These are phyloP conservation scores for Flaveria bidentis DNA, from an alignment of 129 eudicot species.

Conservation along the genomic window DNA sequence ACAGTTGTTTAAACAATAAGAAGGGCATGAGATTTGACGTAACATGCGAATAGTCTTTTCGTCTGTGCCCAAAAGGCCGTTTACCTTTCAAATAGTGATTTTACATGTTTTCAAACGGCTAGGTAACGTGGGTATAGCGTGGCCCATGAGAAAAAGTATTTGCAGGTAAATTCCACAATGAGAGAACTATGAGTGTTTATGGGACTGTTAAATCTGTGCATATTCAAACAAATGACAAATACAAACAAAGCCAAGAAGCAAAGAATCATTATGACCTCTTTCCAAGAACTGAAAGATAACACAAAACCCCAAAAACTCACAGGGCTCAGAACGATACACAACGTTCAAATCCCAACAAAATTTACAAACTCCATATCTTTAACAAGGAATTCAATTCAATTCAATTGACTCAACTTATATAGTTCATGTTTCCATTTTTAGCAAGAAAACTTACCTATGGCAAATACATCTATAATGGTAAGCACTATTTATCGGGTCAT, in stretches of 20 bases:
- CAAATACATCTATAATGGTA: constrained; percentile 97
- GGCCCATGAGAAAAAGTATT: too few species aligned
- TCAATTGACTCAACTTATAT: constrained; percentile 30
- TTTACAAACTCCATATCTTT: neutral
- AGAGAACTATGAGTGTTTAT: constrained; percentile 18
- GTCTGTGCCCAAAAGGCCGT: too few species aligned
- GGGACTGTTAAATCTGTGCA: constrained; percentile 30
- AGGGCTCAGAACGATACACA: constrained; percentile 31
- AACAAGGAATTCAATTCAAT: constrained; percentile 29
- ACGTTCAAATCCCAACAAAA: constrained; percentile 34
- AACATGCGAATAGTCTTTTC: too few species aligned
- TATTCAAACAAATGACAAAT: constrained; percentile 28
- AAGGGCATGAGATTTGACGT: too few species aligned
- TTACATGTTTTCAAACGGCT: too few species aligned
- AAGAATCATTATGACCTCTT: constrained; percentile 38
- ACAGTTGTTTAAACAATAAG: too few species aligned
- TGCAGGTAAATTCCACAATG: constrained; percentile 11
- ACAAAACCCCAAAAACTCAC: constrained; percentile 41
- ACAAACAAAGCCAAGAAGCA: constrained; percentile 24
- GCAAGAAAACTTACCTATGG: constrained; percentile 53
- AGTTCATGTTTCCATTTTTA: constrained; percentile 22
- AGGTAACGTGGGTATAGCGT: too few species aligned
- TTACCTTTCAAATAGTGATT: too few species aligned
- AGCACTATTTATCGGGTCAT: constrained; percentile 85
- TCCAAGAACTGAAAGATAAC: constrained; percentile 49